Conservation (phyloP, 306 rosid species). For the Abrus pulchellus region DNA sequence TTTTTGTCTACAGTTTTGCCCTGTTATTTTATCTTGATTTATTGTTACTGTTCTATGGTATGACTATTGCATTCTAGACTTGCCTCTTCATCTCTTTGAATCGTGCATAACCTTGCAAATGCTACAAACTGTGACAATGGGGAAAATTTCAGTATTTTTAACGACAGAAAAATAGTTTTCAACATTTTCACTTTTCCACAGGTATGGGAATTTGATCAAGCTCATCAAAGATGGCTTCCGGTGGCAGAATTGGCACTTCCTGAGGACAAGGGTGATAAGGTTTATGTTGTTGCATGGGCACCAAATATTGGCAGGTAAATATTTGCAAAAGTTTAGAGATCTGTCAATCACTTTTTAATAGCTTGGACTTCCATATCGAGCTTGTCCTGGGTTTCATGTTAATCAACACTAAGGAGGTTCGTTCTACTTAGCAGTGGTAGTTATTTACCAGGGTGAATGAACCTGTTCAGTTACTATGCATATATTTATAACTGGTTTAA, state of each 20-base stretch:
- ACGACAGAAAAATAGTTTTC: not conserved
- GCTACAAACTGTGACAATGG: constrained; percentile 15
- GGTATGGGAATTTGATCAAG: constrained; percentile 97
- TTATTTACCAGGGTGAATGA: not conserved
- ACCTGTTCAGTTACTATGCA: not conserved
- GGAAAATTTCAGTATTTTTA: constrained; percentile 28
- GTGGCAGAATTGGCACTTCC: constrained; percentile 87
- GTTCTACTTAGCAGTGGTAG: constrained; percentile 25
- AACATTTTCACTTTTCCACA: constrained; percentile 39
- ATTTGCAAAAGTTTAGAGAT: constrained; percentile 34
- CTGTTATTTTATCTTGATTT: constrained; percentile 35
- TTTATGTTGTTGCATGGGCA: constrained; percentile 90
- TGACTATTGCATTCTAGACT: not conserved
- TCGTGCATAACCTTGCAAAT: constrained; percentile 31
- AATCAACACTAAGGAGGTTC: constrained; percentile 23
- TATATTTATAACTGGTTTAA: constrained; percentile 29
- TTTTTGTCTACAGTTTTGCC: constrained; percentile 21
- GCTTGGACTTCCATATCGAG: constrained; percentile 1
- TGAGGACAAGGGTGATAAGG: constrained; percentile 73
- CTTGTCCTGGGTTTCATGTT: constrained; percentile 14
- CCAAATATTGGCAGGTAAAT: constrained; percentile 93
- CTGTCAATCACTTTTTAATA: constrained; percentile 16
- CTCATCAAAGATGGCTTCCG: constrained; percentile 99
- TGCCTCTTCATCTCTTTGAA: constrained; percentile 30
- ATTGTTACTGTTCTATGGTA: constrained; percentile 10